phyloP scores from a whole-genome alignment of 768 basidiomycete genomes.

The Amanita jacksonii region DNA sequence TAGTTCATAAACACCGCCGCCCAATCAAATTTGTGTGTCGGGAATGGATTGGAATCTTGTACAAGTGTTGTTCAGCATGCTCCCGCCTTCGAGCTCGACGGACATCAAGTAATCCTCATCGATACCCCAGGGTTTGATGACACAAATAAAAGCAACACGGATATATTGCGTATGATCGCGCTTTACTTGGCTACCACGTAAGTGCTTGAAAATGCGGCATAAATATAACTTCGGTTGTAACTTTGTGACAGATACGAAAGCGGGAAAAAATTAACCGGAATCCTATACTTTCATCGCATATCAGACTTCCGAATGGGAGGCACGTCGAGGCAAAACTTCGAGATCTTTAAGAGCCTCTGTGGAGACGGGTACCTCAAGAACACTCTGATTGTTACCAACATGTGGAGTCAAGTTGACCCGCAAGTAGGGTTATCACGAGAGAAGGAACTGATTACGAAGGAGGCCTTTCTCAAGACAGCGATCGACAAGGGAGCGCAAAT shows the following conservation, averaged over 20 bases:
- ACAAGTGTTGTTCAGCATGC: constrained; percentile 36
- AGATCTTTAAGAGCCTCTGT: constrained; percentile 37
- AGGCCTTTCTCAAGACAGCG: constrained; percentile 42
- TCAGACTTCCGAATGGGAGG: constrained; percentile 29
- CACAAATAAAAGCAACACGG: constrained; percentile 35
- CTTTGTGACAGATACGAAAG: too few species aligned
- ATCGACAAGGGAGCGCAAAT: constrained; percentile 39
- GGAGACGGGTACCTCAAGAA: constrained; percentile 33
- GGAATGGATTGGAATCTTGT: constrained; percentile 38
- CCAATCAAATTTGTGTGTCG: constrained; percentile 37
- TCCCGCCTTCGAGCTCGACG: constrained; percentile 33
- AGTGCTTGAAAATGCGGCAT: too few species aligned
- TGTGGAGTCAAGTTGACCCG: constrained; percentile 36
- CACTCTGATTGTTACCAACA: constrained; percentile 38
- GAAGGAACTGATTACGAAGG: constrained; percentile 28
- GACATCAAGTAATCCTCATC: constrained; percentile 32
- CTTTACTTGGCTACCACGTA: constrained; percentile 26
- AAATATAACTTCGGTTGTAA: too few species aligned
- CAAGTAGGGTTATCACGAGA: constrained; percentile 33
- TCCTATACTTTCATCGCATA: constrained; percentile 36
- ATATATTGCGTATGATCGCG: constrained; percentile 40
- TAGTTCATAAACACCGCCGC: too few species aligned
- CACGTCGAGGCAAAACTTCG: constrained; percentile 31
- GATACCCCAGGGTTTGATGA: constrained; percentile 59
- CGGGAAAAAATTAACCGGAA: constrained; percentile 23